These are phyloP conservation scores for Metarhizium anisopliae DNA, from an alignment of 2,329 filamentous ascomycete species.

Conservation along the genomic window DNA sequence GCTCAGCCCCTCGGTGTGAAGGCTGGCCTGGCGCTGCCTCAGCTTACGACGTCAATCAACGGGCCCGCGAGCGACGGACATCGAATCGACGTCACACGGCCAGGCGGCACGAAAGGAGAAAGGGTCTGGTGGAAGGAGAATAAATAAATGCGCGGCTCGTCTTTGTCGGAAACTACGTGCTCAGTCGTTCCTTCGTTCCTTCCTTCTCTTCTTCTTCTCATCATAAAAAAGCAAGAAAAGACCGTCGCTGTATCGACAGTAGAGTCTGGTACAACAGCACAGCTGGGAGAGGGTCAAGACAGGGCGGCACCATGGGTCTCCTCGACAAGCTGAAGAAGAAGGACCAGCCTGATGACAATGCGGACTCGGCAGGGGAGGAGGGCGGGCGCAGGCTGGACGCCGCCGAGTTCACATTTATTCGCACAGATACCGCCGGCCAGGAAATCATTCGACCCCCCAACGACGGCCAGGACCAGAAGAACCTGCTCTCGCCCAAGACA, in stretches of 20 bases:
- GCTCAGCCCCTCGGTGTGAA: not conserved
- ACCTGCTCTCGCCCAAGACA: conserved; percentile 18
- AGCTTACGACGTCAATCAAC: too few relatives aligned
- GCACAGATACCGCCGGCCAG: conserved; percentile 71
- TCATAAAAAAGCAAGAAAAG: not conserved
- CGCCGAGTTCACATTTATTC: conserved; percentile 73
- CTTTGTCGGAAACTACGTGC: not conserved
- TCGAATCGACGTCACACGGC: not conserved
- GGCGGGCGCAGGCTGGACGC: conserved; percentile 28
- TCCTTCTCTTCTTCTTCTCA: not conserved
- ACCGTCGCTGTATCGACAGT: too few relatives aligned
- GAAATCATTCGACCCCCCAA: conserved; percentile 68
- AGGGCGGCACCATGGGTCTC: conserved; percentile 32
- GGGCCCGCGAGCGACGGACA: not conserved
- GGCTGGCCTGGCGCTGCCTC: not conserved
- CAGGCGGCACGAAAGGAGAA: too few relatives aligned
- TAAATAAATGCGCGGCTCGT: too few relatives aligned
- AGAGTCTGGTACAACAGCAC: too few relatives aligned
- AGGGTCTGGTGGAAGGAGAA: too few relatives aligned
- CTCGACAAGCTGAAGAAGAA: conserved; percentile 47
- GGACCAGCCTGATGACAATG: conserved; percentile 29
- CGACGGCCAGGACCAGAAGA: conserved; percentile 20
- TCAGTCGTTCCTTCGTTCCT: not conserved
- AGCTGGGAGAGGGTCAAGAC: not conserved
- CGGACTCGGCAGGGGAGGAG: conserved; percentile 25